Percentiles rank a stretch among this genome's conserved stretches.
Evolutionary conservation across 805 yeast genomes (phyloP).

Genomic region (Myxozyma udenii): DNA sequence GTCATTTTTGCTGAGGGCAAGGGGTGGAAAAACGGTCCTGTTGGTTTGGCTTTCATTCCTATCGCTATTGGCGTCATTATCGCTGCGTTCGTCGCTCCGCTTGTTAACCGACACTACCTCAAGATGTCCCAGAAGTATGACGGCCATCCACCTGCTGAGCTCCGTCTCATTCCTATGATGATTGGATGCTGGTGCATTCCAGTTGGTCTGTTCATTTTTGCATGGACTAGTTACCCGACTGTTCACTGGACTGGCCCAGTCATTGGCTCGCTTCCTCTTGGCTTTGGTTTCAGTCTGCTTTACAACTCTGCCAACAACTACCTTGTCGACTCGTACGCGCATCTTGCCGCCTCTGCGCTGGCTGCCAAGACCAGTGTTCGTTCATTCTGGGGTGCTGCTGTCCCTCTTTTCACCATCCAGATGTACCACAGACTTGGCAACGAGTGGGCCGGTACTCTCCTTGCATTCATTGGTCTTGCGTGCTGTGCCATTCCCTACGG

Average conservation of each 20-base stretch:
- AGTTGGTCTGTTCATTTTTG: conserved; percentile 55
- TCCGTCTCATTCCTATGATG: conserved; percentile 59
- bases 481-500: conserved; percentile 57
- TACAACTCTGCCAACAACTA: conserved; percentile 64
- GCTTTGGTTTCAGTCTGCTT: conserved; percentile 46
- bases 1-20: conserved; percentile 55
- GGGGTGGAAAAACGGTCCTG: conserved; percentile 50
- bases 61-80: conserved; percentile 74
- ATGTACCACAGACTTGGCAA: conserved; percentile 55
- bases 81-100: conserved; percentile 42
- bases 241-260: conserved; percentile 55
- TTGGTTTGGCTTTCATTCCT: conserved; percentile 65
- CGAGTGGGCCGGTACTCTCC: conserved; percentile 55
- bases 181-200: conserved; percentile 51
- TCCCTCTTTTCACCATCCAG: conserved; percentile 57
- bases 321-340: conserved; percentile 45
- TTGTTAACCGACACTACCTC: conserved; percentile 38
- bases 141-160: conserved; percentile 54
- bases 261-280: conserved; percentile 45
- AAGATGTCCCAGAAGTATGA: conserved; percentile 42
- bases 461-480: conserved; percentile 50
- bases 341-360: conserved; percentile 67
- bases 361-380: conserved; percentile 74
- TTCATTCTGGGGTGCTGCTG: conserved; percentile 53
- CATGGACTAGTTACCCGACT: conserved; percentile 53